Base-by-base conservation (phyloP, 768 basidiomycete species). In the Xanthoconium purpureum region DNA sequence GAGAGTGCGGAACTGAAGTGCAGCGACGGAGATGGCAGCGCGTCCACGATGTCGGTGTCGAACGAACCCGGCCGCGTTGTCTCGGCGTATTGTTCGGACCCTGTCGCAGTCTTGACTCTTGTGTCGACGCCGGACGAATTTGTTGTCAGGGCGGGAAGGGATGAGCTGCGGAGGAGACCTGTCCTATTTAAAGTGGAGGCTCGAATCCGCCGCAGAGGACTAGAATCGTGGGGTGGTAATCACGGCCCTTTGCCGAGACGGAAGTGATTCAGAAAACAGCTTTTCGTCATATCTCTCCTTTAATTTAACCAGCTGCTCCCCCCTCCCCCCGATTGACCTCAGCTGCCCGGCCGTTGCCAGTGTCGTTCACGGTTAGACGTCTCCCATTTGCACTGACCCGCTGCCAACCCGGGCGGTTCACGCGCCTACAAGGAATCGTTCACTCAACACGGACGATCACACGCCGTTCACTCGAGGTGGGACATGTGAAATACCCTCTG, bases 21-120 rank as follows among this genome's bases (percentile, higher is more conserved):
- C 20, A 24, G 29, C 8, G 47, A 62, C 65, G 66, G 65, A 65
- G 66, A 66, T 65, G 59, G 57, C 36, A 63, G 32, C 38, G 32
- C 38, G 40, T 51, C 42, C 47, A 65, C 47, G 42, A 66, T 17
- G 61, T 28, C 14, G 42, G 42, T 28, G 24, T 24, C 24, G 42
- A 43, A 28, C n/a, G 8, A 17, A 17, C 29, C 44, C 44, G 29
- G 29, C 46, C 50, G 33, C 33, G 50, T 56, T 46, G 56, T 63
- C 54, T 63, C 55, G 53, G 60, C 56, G 55, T 59, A 54, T 59
- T 55, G 49, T 36, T 43, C 18, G 46, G 48, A 50, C 45, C 48
- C 29, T 53, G 55, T 36, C 13, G 43, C 44, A 38, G 55, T 36
- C 54, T 54, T 46, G 51, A 38, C 45, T 49, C 15, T 20, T 28